Evolutionary conservation across 2,329 filamentous ascomycete species (phyloP), one percentile per base, ranked within the genome.

Genomic region (Dactylellina leptospora): DNA sequence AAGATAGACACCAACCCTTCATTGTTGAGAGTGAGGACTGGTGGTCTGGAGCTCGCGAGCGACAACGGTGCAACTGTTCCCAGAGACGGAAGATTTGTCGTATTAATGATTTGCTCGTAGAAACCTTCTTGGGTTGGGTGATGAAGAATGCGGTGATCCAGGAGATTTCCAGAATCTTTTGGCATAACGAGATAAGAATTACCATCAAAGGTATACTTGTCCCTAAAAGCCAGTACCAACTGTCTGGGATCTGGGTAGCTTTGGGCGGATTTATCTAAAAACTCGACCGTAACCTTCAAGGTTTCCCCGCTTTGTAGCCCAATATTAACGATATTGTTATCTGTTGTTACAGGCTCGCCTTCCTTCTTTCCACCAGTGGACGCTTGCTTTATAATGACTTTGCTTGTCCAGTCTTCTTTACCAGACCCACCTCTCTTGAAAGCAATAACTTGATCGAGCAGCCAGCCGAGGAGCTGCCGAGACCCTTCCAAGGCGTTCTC

Each of bases 21-120:
- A 13, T 73, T 58, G 25, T 73, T 68, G 3, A 73, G 33, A 3
- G 69, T 73, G 27, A 73, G 53, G 23, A 66, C 60, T 8, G 69
- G 69, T 13, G 69, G 69, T 4, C 59, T 42, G 16, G 60, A 68
- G 36, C 61, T 68, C 1, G 69, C 58, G 8, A 73, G 53, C 3
- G 69, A 73, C 4, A 73, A 27, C 2, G 69, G 69, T 11, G 69
- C 69, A 4, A 73, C 61, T 5, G 62, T 73, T 22, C 61, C 40
- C 11, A 73, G 38, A 6, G 69, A 55, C 1, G 69, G 69, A 4
- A 73, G 11, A 25, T 63, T 73, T 2, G 55, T 73, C 8, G 69
- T 73, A 33, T 73, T 73, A 33, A 73, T 68, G 11, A 73, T 68
- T 25, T 68, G 69, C 23, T 73, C 69, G 40, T 68, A 73, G 33